Conservation (phyloP, 192 early-diverging fungal genomes). For the Coemansia sp. region DNA sequence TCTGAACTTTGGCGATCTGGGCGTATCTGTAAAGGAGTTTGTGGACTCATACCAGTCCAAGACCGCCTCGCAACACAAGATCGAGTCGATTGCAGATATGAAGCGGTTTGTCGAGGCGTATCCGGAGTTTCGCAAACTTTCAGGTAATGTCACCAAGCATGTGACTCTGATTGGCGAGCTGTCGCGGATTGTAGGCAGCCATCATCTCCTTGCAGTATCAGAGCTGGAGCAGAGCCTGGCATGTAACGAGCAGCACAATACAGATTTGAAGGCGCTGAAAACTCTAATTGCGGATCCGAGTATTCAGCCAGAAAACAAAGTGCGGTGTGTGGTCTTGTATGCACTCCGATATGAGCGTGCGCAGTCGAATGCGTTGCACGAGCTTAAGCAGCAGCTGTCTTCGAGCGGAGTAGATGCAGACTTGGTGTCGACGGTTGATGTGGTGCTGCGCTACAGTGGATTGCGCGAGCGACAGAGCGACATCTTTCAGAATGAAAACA, state of each 20-base stretch:
- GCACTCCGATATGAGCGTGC: slow-evolving; percentile 89
- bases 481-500: slow-evolving; percentile 82
- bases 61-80: slow-evolving; percentile 84
- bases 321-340: slow-evolving; percentile 81
- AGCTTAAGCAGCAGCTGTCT: slow-evolving; percentile 75
- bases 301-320: slow-evolving; percentile 70
- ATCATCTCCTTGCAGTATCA: slow-evolving; percentile 77
- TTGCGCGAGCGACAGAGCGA: slow-evolving; percentile 80
- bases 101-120: slow-evolving; percentile 99
- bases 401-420: slow-evolving; percentile 69
- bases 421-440: slow-evolving; percentile 67
- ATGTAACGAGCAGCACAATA: slow-evolving; percentile 78
- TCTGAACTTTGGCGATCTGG: slow-evolving; percentile 92
- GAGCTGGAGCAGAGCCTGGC: slow-evolving; percentile 96
- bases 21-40: slow-evolving; percentile 88
- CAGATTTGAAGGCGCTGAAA: slow-evolving; percentile 72
- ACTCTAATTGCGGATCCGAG: slow-evolving; percentile 64
- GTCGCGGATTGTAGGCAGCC: slow-evolving; percentile 72
- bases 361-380: slow-evolving; percentile 65
- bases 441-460: slow-evolving; percentile 76
- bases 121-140: slow-evolving; percentile 94
- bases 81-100: slow-evolving; percentile 97
- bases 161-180: slow-evolving; percentile 97
- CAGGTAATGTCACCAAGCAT: slow-evolving; percentile 97
- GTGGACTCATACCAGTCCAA: slow-evolving; percentile 93